Base-by-base conservation (phyloP, 768 basidiomycete genomes). In the Calocybe indica region DNA sequence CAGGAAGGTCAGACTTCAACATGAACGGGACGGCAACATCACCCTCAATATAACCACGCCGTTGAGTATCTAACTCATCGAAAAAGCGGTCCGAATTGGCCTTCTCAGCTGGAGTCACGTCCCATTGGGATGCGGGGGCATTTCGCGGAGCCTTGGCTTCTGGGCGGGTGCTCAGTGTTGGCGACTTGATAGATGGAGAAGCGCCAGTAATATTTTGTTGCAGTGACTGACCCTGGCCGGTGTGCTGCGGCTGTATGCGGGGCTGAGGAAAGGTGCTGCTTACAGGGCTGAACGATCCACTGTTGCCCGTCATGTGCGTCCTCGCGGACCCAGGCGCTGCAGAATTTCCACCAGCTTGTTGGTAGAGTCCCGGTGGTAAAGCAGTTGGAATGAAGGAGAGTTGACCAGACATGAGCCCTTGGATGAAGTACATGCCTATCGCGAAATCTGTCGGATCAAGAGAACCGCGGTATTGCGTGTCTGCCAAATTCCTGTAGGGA, bases 11-110 rank as follows among this genome's bases (percentile, higher is more conserved):
- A 31, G 92, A 94, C 65, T 92, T 84, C 50, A 95, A 62, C 85
- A 99, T 88, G 67, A 98, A 98, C 3, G 91, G 92, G 5, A 96
- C 96, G 6, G 92, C 96, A 32, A 91, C 82, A 50, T 95, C 92
- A 6, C 93, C 93, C 60, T 94, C 92, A 13, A 98, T 86, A 59
- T 74, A 89, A 0, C 92, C 93, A 50, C 69, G 76, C 54, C 76
- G 82, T 52, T 78, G 74, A 11, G 75, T 63, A 62, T 99, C 96
- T 35, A 98, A 74, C n/a, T 70, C 71, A 49, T 86, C 82, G 61
- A 97, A 99, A 67, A 82, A 84, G 8, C 67, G 69, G 63, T 98
- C 93, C 1, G 88, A 71, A 13, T 67, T 74, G 1, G 81, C 76
- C 62, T 96, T 98, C 61, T 93, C 93, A 3, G 73, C 64, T 0